Percentiles rank a stretch among this genome's conserved stretches.
Evolutionary conservation across 2,329 filamentous ascomycete species (phyloP).

Genomic region (Colletotrichum truncatum): DNA sequence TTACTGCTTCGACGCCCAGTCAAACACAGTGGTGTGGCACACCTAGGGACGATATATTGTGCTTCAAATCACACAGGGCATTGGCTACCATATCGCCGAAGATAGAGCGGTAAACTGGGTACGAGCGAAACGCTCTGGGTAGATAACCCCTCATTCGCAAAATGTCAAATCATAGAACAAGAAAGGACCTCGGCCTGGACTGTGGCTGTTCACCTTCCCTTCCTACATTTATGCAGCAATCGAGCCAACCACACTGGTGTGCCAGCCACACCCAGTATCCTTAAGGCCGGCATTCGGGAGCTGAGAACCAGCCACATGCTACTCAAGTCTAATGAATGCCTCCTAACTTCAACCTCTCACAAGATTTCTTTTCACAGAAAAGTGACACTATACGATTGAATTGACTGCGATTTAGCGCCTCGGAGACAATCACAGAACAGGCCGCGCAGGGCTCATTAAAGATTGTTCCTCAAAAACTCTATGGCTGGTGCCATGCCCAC

Average conservation of each 20-base stretch:
- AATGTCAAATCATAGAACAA: neutral
- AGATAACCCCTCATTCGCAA: neutral
- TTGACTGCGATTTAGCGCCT: neutral
- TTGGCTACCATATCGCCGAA: conserved; percentile 12
- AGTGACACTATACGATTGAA: neutral
- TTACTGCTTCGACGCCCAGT: neutral
- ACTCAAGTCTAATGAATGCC: neutral
- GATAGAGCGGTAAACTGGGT: conserved; percentile 12
- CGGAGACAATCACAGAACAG: neutral
- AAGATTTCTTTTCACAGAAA: neutral
- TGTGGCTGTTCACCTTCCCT: conserved; percentile 17
- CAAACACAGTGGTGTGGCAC: neutral
- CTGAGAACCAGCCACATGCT: conserved; percentile 18
- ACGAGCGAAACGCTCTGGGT: no score
- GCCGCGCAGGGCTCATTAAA: neutral
- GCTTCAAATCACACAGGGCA: neutral
- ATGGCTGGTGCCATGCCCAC: conserved; percentile 19
- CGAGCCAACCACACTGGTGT: conserved; percentile 3
- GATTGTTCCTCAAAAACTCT: neutral
- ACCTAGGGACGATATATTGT: neutral
- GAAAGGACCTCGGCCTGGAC: neutral
- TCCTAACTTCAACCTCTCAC: neutral
- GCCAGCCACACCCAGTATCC: conserved; percentile 16
- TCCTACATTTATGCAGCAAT: neutral
- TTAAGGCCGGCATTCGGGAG: neutral